Conservation (phyloP, 2,329 filamentous ascomycete species). For the Fusarium pseudonygamai region DNA sequence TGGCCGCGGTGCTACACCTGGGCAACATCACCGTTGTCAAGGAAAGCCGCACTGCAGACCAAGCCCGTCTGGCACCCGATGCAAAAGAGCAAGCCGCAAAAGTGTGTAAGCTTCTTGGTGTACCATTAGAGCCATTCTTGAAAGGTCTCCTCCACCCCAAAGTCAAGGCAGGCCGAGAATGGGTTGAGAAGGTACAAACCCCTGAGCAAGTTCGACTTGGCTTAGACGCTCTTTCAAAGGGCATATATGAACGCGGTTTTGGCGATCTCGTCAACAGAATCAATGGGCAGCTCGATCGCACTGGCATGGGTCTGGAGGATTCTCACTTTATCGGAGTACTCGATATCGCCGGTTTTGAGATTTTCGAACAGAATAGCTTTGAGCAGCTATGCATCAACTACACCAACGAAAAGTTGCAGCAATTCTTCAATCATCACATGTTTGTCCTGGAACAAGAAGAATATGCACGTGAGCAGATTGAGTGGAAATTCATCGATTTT, state of each 20-base stretch:
- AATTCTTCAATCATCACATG: constrained; percentile 99
- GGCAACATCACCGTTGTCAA: constrained; percentile 92
- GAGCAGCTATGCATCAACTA: constrained; percentile 99
- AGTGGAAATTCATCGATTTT: constrained; percentile 99
- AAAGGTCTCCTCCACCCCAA: constrained; percentile 90
- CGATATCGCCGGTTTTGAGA: constrained; percentile 99
- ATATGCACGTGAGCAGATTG: constrained; percentile 96
- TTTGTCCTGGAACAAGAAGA: constrained; percentile 99
- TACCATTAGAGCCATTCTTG: constrained; percentile 84
- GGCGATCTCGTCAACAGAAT: constrained; percentile 92
- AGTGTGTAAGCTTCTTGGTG: constrained; percentile 85
- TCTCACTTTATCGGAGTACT: constrained; percentile 97
- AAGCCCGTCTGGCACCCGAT: constrained; percentile 82
- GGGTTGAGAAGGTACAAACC: constrained; percentile 98
- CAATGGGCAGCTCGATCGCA: constrained; percentile 90
- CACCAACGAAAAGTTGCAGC: constrained; percentile 98
- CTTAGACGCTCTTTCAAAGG: constrained; percentile 92
- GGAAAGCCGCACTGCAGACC: constrained; percentile 89
- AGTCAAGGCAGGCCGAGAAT: constrained; percentile 95
- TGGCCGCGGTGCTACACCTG: constrained; percentile 91
- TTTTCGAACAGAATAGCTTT: constrained; percentile 98
- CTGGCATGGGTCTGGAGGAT: constrained; percentile 83
- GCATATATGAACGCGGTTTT: constrained; percentile 96
- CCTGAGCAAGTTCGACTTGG: constrained; percentile 93
- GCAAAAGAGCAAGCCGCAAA: constrained; percentile 78